These are phyloP conservation scores for Termitomyces sp. DNA, from an alignment of 768 basidiomycete species.

Conservation along the genomic window DNA sequence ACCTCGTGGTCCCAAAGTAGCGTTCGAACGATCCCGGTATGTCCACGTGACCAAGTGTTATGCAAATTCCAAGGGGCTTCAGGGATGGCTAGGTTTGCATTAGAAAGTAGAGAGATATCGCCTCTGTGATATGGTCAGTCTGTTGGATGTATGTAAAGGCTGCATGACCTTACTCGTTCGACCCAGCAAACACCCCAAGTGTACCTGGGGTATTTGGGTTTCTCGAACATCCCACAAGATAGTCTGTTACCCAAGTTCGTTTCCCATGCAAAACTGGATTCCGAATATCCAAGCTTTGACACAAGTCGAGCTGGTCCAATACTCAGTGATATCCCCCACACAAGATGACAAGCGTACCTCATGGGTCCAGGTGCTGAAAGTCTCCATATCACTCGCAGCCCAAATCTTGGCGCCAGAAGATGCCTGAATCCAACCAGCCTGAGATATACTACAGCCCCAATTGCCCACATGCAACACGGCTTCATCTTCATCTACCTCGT, in stretches of 20 bases:
- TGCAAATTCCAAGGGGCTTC: slow-evolving; percentile 43
- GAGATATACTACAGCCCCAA: slow-evolving; percentile 77
- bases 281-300: slow-evolving; percentile 57
- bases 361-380: slow-evolving; percentile 76
- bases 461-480: slow-evolving; percentile 77
- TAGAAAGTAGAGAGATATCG: slow-evolving; percentile 51
- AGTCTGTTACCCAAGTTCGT: slow-evolving; percentile 74
- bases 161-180: slow-evolving; percentile 56
- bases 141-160: background rate
- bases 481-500: slow-evolving; percentile 86
- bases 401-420: slow-evolving; percentile 45
- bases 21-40: slow-evolving; percentile 52
- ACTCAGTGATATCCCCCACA: background rate
- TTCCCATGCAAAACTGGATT: slow-evolving; percentile 53
- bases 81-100: slow-evolving; percentile 28
- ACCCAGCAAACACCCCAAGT: slow-evolving; percentile 60
- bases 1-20: slow-evolving; percentile 53
- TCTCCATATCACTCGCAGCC: slow-evolving; percentile 95
- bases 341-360: slow-evolving; percentile 40
- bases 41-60: slow-evolving; percentile 49
- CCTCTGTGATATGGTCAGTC: slow-evolving; percentile 33
- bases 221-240: slow-evolving; percentile 53
- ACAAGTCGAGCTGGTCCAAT: slow-evolving; percentile 47
- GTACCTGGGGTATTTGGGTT: slow-evolving; percentile 23
- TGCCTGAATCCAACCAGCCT: slow-evolving; percentile 59